Base-by-base conservation (phyloP, 1,139 yeast genomes). In the Magnusiomyces starmeri region DNA sequence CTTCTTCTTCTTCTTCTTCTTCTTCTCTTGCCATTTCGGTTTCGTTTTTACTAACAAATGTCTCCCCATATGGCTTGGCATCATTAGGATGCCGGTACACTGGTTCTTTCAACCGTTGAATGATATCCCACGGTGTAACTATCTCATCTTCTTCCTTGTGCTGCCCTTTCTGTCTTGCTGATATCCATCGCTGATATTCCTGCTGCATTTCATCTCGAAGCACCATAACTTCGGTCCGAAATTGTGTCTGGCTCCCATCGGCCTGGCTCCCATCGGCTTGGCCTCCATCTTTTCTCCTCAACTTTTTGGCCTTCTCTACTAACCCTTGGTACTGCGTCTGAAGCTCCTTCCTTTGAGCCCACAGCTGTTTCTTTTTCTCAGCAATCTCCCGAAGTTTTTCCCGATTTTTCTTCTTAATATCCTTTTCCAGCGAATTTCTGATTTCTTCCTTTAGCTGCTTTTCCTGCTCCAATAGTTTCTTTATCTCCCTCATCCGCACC, bases 241-340 rank as follows among this genome's bases (percentile, higher is more conserved):
- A n/a, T n/a, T n/a, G n/a, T n/a, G n/a, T n/a, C n/a, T n/a, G n/a
- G n/a, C n/a, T n/a, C n/a, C n/a, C n/a, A n/a, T n/a, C n/a, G n/a
- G n/a, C n/a, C n/a, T n/a, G n/a, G n/a, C n/a, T n/a, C 12, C 69
- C 0, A 87, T 79, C 20, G 70, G 25, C 43, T 48, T 44, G 20
- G 44, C 27, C 14, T 43, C 48, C 14, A 16, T 35, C 32, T 32
- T 10, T 37, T 26, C 14, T 27, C n/a, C 3, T 40, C 40, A 42
- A 24, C 25, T 22, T 9, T 4, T 18, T 26, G 25, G 16, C 14
- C 16, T 42, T 24, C 21, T 25, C 27, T n/a, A n/a, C n/a, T n/a
- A n/a, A n/a, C n/a, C n/a, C n/a, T n/a, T n/a, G n/a, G n/a, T n/a
- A n/a, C 18, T 7, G 7, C 22, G 18, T 26, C 26, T 12, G 10